phyloP scores from a whole-genome alignment of 345 rosid species.

The Psidium friedrichsthalianum region DNA sequence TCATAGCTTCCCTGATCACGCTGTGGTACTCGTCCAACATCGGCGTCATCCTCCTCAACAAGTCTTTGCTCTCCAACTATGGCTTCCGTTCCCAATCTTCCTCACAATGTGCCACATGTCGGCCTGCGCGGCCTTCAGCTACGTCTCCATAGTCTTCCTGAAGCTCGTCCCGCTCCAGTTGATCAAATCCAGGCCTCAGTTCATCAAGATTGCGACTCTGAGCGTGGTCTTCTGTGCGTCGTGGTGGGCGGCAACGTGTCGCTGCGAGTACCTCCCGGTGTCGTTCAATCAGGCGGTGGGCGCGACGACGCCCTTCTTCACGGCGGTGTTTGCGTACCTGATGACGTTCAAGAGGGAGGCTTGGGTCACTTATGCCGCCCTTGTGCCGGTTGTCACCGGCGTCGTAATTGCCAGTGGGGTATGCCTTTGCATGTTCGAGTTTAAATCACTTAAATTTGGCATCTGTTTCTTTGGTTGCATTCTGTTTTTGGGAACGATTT shows the following conservation, averaged over 20 bases:
- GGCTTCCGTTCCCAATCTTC: slow-evolving; percentile 87
- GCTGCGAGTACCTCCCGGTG: slow-evolving; percentile 70
- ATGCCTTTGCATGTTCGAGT: background rate
- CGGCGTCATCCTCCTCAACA: slow-evolving; percentile 87
- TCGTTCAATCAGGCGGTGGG: slow-evolving; percentile 95
- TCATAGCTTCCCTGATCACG: slow-evolving; percentile 42
- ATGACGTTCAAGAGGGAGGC: slow-evolving; percentile 83
- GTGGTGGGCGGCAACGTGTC: slow-evolving; percentile 87
- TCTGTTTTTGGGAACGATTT: background rate
- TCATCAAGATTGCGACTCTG: slow-evolving; percentile 67
- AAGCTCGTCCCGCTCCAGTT: slow-evolving; percentile 74
- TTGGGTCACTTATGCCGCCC: slow-evolving; percentile 79
- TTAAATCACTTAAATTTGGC: background rate
- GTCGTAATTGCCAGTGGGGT: slow-evolving; percentile 94
- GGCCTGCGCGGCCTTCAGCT: slow-evolving; percentile 80
- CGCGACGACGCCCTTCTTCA: slow-evolving; percentile 89
- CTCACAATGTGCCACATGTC: slow-evolving; percentile 96
- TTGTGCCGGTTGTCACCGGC: slow-evolving; percentile 81
- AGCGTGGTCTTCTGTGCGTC: slow-evolving; percentile 84
- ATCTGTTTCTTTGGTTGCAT: background rate
- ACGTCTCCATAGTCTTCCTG: slow-evolving; percentile 70
- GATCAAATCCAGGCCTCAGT: slow-evolving; percentile 69
- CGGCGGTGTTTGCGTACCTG: slow-evolving; percentile 80
- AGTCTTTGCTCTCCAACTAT: slow-evolving; percentile 77
- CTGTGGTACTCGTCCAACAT: slow-evolving; percentile 86